Conservation (phyloP, 306 rosid genomes). For the Quercus bicolor region DNA sequence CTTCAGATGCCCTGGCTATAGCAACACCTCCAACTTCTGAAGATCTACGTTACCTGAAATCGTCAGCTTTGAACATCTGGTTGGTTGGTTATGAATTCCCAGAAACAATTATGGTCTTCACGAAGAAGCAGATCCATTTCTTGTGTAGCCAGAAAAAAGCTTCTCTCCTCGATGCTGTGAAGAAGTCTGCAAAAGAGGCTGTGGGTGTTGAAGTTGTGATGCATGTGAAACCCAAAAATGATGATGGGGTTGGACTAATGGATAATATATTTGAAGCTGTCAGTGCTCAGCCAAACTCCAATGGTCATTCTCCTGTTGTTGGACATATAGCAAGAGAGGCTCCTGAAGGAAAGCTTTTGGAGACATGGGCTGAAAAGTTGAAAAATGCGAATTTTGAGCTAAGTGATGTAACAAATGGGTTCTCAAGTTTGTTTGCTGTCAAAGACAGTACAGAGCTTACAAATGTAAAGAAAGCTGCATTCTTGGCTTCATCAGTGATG, state of each 20-base stretch:
- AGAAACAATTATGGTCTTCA: slow-evolving; percentile 85
- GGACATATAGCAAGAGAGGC: slow-evolving; percentile 79
- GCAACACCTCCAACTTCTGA: slow-evolving; percentile 86
- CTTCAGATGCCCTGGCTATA: slow-evolving; percentile 65
- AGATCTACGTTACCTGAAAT: slow-evolving; percentile 84
- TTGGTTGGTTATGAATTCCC: slow-evolving; percentile 91
- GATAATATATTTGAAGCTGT: slow-evolving; percentile 64
- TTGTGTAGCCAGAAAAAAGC: slow-evolving; percentile 87
- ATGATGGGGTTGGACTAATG: slow-evolving; percentile 75
- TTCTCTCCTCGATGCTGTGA: slow-evolving; percentile 68
- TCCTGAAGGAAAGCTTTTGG: slow-evolving; percentile 83
- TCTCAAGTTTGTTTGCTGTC: slow-evolving; percentile 61
- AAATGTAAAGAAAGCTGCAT: slow-evolving; percentile 77
- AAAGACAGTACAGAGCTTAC: slow-evolving; percentile 70
- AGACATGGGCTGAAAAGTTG: slow-evolving; percentile 71
- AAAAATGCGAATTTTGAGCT: slow-evolving; percentile 48
- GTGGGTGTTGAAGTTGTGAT: slow-evolving; percentile 71
- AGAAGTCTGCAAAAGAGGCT: slow-evolving; percentile 62
- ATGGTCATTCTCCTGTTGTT: slow-evolving; percentile 47
- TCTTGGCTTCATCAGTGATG: slow-evolving; percentile 72
- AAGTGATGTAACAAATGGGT: slow-evolving; percentile 70
- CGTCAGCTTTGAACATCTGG: slow-evolving; percentile 84
- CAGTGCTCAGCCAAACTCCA: slow-evolving; percentile 53
- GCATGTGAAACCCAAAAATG: slow-evolving; percentile 73
- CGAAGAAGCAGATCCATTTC: slow-evolving; percentile 73